Base-by-base conservation (phyloP, 1,139 yeast species). In the Fermentozyma sake region DNA sequence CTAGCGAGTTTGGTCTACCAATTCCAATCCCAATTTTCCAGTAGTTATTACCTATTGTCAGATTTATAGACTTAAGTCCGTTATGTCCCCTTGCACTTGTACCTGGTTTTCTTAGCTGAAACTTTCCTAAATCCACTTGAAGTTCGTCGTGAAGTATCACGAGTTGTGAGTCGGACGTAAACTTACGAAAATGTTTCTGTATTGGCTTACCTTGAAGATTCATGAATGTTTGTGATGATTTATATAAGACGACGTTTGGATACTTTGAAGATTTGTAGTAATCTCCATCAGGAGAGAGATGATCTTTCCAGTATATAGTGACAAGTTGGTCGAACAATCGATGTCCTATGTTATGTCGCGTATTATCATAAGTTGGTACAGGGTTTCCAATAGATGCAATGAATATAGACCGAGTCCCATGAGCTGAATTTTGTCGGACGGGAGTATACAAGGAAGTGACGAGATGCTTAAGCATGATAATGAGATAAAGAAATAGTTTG, bases 271-370 rank as follows among this genome's bases (percentile, higher is more conserved):
- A 55, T 10, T 40, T 42, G 34, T 50, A 30, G 29, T 31, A 34
- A 22, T 34, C 36, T 1, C 41, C 42, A n/a, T 33, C 33, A n/a
- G 28, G 14, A 11, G 14, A 24, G 7, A 42, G 22, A 22, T 41
- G 42, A 20, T 30, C 34, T 16, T 39, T 37, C 64, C 64, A 54
- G 30, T 46, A 42, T 7, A 42, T 37, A 3, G 42, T 39, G 3
- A 51, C 47, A 9, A 69, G 36, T 39, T 41, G 48, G 26, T 66
- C 61, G 31, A 74, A 44, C 16, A 77, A 61, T 30, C 62, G 50
- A 43, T 80, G 85, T 2, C 95, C 96, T 0, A 79, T 84, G 37
- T 79, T 84, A 47, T 86, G 96, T 25, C 95, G 62, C 0, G 95
- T 82, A 5, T 63, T 63, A 10, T 55, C 52, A 42, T 72, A 83